Conservation (phyloP, 1,139 yeast genomes). For the Saccharomyces hybrid region DNA sequence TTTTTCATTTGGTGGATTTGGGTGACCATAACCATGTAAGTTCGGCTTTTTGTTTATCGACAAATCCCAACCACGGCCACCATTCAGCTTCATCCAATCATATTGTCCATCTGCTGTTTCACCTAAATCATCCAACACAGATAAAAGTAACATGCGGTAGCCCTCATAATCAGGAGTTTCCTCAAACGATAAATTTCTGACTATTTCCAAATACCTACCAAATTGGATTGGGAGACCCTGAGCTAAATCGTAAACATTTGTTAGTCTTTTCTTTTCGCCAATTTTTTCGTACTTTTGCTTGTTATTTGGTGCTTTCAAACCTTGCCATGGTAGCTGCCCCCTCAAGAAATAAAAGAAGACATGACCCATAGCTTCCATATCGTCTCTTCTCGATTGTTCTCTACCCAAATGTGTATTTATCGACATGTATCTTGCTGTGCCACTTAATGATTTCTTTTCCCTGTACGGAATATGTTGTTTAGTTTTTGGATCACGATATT, state of each 20-base stretch:
- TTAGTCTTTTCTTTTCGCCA: conserved; percentile 69
- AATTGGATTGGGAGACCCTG: conserved; percentile 67
- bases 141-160: conserved; percentile 55
- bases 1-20: conserved; percentile 45
- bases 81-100: conserved; percentile 79
- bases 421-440: conserved; percentile 95
- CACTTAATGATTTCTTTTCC: conserved; percentile 92
- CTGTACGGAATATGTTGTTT: conserved; percentile 94
- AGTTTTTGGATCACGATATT: conserved; percentile 91
- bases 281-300: conserved; percentile 77
- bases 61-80: conserved; percentile 80
- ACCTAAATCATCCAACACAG: conserved; percentile 53
- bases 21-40: conserved; percentile 75
- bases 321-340: conserved; percentile 98
- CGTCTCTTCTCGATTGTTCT: conserved; percentile 95
- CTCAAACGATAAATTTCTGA: conserved; percentile 64
- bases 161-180: conserved; percentile 74
- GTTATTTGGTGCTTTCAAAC: conserved; percentile 80
- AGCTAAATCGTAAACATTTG: conserved; percentile 62
- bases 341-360: conserved; percentile 91
- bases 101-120: conserved; percentile 58
- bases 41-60: conserved; percentile 72
- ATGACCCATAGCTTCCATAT: conserved; percentile 90
- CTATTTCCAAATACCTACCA: conserved; percentile 67
- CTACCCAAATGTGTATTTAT: conserved; percentile 95